Evolutionary conservation across 352 stramenopile species (phyloP), one percentile per base, ranked within the genome.

Genomic region (Elongisporangium anandrum): DNA sequence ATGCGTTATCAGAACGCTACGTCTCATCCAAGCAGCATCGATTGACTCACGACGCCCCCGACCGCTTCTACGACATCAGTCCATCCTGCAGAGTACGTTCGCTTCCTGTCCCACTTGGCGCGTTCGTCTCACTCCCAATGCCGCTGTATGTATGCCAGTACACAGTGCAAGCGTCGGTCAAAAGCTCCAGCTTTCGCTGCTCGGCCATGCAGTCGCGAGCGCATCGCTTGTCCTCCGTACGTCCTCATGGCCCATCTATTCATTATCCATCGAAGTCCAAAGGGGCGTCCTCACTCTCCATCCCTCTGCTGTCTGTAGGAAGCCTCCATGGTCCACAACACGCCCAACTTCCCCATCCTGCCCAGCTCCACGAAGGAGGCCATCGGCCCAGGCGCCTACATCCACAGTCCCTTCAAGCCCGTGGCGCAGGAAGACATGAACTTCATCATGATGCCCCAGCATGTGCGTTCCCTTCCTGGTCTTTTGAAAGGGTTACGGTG

Each of bases 31-130:
- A 87, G 59, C 72, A 88, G 61, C 69, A 87, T 39, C 68, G 71
- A 15, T 63, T 78, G 8, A 67, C 77, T 54, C 74, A 80, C 22
- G 77, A 88, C 56, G 63, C 69, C 4, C 79, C 77, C 9, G 79
- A 89, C 24, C 79, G 79, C 10, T 91, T 88, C 61, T 91, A 91
- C 66, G 79, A 89, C 61, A 79, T 89, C 52, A 91, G 77, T 54
- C 64, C 79, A 22, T 87, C 77, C 0, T 88, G 73, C 69, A 84
- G 79, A 64, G 70, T 85, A 29, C 41, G 49, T 24, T 53, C 57
- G 8, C 19, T 2, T 50, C 50, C 39, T 6, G 9, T 8, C 10
- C 22, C 4, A 56, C 19, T 53, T 21, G 17, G 24, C n/a, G 45
- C 23, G 5, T 23, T 54, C 10, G 39, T 55, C 17, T 19, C 19